Conservation (phyloP, 352 stramenopile species). For the Phytopythium litorale region DNA sequence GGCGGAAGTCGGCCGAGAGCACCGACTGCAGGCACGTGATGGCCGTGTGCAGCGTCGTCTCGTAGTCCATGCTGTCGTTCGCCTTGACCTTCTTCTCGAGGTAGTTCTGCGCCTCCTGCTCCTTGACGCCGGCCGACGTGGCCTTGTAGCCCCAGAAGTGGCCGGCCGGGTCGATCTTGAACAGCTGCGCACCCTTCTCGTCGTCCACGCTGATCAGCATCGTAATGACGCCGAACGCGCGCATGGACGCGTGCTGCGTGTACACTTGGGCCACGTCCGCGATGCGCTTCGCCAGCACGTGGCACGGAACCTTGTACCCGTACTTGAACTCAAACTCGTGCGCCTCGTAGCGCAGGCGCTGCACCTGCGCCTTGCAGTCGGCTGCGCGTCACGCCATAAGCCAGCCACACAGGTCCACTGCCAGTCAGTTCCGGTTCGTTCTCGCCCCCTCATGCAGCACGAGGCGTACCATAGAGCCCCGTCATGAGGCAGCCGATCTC, state of each 20-base stretch:
- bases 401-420: background rate
- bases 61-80: slow-evolving; percentile 88
- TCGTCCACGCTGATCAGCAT: slow-evolving; percentile 98
- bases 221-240: slow-evolving; percentile 94
- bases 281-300: slow-evolving; percentile 95
- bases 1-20: slow-evolving; percentile 96
- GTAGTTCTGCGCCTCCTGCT: slow-evolving; percentile 99
- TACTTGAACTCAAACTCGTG: slow-evolving; percentile 97
- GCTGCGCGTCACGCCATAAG: slow-evolving; percentile 26
- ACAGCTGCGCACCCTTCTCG: slow-evolving; percentile 96
- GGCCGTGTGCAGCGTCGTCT: slow-evolving; percentile 93
- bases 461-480: slow-evolving; percentile 73
- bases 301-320: slow-evolving; percentile 94
- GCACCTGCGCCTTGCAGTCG: slow-evolving; percentile 91
- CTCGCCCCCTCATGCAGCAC: background rate
- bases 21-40: slow-evolving; percentile 98
- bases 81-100: slow-evolving; percentile 98
- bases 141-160: slow-evolving; percentile 96
- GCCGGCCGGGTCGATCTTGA: slow-evolving; percentile 98
- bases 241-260: slow-evolving; percentile 94
- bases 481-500: slow-evolving; percentile 96
- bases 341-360: slow-evolving; percentile 95
- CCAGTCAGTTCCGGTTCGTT: background rate
- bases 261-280: slow-evolving; percentile 97
- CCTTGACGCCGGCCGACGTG: slow-evolving; percentile 93